Base-by-base conservation (phyloP, 495 filamentous ascomycete genomes). In the Penicillium desertorum region DNA sequence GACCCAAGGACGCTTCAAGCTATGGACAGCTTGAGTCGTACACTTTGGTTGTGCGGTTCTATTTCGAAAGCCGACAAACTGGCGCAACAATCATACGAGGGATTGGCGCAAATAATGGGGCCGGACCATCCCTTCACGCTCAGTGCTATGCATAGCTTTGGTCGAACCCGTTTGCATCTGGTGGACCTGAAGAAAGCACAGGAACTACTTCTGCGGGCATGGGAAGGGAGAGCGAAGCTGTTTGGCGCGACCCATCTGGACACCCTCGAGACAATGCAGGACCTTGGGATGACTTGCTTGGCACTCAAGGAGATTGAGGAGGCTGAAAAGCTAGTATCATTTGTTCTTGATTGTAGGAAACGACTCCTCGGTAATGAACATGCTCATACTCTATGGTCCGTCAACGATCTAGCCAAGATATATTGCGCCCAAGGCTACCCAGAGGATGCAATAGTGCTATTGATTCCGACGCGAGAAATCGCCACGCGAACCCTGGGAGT, bases 401-500 rank as follows among this genome's bases (percentile, higher is more conserved):
- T 72, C 37, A 70, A 71, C 30, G 68, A 74, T 51, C 61, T 73
- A 34, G 65, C 68, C 12, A 72, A 71, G 51, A 58, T 70, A n/a
- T 65, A 66, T 56, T 63, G 57, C 41, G 66, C 62, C 32, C 57
- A 60, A 29, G 59, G 64, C 6, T 60, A 56, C 8, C 47, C 58
- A 14, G 41, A 55, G 32, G 64, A 73, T 46, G 68, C 66, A 23
- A 60, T 56, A n/a, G 57, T 49, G 10, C 63, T 70, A 32, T 59
- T 71, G 14, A 47, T 46, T 45, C 27, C 41, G 43, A 56, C 43
- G 23, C 25, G 29, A 45, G 42, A 45, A 47, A 56, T 56, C 32
- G 53, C 43, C 16, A 27, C 29, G 30, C 53, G 53, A 32, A 56
- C 53, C 43, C 25, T 56, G 43, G 53, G 53, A 16, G 25, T 46